A percentile compares a stretch with the other conserved stretches of the same genome.
These are phyloP conservation scores for Mollisiaceae sp. DNA, from an alignment of 2,329 filamentous ascomycete species.

Conservation along the genomic window DNA sequence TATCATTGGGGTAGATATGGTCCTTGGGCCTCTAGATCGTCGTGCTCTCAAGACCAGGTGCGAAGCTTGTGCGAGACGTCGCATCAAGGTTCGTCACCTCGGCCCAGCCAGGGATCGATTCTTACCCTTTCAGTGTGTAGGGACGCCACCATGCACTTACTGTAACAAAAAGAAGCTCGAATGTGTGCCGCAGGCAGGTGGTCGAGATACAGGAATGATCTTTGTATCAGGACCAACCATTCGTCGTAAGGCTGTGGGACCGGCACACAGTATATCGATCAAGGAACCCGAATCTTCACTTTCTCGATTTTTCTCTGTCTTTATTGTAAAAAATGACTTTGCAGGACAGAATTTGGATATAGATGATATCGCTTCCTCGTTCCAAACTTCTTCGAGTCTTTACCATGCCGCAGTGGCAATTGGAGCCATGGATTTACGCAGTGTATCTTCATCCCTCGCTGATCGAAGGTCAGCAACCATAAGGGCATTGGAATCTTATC, in stretches of 20 bases:
- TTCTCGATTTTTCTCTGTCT: slow-evolving; percentile 29
- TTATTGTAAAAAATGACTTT: slow-evolving; percentile 31
- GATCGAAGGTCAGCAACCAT: slow-evolving; percentile 15
- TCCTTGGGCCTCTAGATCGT: slow-evolving; percentile 30
- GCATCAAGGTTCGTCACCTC: slow-evolving; percentile 28
- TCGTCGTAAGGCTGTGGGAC: background rate
- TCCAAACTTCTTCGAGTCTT: slow-evolving; percentile 28
- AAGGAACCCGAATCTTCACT: background rate
- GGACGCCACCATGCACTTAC: slow-evolving; percentile 30
- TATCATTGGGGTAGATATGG: slow-evolving; percentile 6
- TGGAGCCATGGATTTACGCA: slow-evolving; percentile 30
- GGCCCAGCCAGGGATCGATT: background rate
- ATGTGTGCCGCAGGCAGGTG: slow-evolving; percentile 23
- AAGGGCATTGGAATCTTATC: slow-evolving; percentile 29
- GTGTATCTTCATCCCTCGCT: slow-evolving; percentile 6
- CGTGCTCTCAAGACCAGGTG: slow-evolving; percentile 26
- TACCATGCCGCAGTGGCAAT: slow-evolving; percentile 31
- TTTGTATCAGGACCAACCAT: too few species aligned
- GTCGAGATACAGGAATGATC: background rate
- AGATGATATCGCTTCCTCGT: slow-evolving; percentile 20
- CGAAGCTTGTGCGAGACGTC: slow-evolving; percentile 28
- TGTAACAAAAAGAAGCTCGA: slow-evolving; percentile 29
- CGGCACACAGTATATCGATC: background rate
- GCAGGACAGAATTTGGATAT: slow-evolving; percentile 20
- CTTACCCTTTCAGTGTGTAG: slow-evolving; percentile 31